Evolutionary conservation across 2,329 filamentous ascomycete species (phyloP).

Genomic region (Phyllosticta citriasiana): DNA sequence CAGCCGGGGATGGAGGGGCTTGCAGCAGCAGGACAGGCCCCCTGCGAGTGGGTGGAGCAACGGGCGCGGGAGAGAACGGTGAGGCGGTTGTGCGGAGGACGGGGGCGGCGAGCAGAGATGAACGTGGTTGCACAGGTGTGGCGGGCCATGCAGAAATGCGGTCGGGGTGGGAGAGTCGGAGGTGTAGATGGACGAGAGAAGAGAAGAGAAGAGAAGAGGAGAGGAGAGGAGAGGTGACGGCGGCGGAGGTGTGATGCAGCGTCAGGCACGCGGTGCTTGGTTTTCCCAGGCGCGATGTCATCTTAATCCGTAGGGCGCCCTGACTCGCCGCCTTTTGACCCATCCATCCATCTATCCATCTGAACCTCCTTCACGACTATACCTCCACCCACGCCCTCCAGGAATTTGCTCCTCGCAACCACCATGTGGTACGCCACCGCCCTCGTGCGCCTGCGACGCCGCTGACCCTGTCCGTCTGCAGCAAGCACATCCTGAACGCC

Average conservation of each 20-base stretch:
- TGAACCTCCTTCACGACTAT: background rate
- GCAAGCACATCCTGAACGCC: constrained; percentile 97
- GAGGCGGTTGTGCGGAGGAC: constrained; percentile 6
- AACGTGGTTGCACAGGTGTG: background rate
- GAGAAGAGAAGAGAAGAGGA: no score
- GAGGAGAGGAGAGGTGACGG: constrained; percentile 1
- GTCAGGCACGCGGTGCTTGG: background rate
- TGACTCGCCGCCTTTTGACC: background rate
- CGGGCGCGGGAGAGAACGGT: background rate
- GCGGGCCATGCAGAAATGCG: background rate
- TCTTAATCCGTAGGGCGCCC: background rate
- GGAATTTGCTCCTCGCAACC: background rate
- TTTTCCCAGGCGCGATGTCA: constrained; percentile 6
- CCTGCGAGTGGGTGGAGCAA: constrained; percentile 7
- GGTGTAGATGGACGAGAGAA: no score
- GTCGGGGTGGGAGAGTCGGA: background rate
- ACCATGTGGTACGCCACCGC: constrained; percentile 21
- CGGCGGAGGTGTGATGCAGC: background rate
- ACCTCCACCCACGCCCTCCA: background rate
- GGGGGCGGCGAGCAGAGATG: constrained; percentile 5
- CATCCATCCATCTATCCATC: no score
- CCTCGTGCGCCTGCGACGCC: background rate
- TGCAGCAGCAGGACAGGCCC: constrained; percentile 6
- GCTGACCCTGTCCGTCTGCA: constrained; percentile 29
- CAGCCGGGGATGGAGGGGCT: constrained; percentile 9